Conservation (phyloP, 1,139 yeast species). For the Pichia sp. region DNA sequence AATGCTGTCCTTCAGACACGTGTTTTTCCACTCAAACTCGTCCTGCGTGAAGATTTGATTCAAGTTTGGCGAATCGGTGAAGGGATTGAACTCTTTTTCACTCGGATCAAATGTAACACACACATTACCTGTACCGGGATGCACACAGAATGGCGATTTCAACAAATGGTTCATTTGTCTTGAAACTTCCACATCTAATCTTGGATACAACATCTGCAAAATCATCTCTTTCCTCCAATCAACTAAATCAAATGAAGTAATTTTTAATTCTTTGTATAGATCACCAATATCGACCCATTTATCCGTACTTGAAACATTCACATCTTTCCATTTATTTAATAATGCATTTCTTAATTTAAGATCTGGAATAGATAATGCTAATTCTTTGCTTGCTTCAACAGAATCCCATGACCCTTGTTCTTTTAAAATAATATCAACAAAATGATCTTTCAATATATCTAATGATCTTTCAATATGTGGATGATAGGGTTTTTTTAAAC, state of each 20-base stretch:
- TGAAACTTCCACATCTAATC: conserved; percentile 90
- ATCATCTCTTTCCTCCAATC: conserved; percentile 84
- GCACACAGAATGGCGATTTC: conserved; percentile 97
- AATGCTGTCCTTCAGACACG: conserved; percentile 69
- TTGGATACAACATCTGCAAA: conserved; percentile 76
- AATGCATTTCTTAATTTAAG: conserved; percentile 49
- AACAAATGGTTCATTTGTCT: conserved; percentile 84
- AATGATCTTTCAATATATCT: conserved; percentile 56
- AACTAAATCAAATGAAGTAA: conserved; percentile 34
- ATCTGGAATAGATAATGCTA: conserved; percentile 61
- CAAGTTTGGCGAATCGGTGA: conserved; percentile 66
- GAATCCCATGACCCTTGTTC: conserved; percentile 85
- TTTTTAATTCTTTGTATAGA: conserved; percentile 36
- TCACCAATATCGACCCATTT: conserved; percentile 84
- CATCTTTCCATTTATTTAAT: conserved; percentile 49
- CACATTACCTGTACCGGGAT: conserved; percentile 94
- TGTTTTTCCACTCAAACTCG: conserved; percentile 46
- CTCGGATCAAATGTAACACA: conserved; percentile 87
- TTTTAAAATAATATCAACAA: conserved; percentile 57
- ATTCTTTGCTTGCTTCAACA: conserved; percentile 45
- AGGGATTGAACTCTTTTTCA: conserved; percentile 65
- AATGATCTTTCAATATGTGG: conserved; percentile 80
- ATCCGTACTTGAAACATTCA: conserved; percentile 41
- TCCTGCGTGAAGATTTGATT: conserved; percentile 43
- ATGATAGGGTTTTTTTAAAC: conserved; percentile 74